Evolutionary conservation across 2,329 filamentous ascomycete genomes (phyloP), one percentile per base, ranked within the genome.

Genomic region (Nothophoma quercina): DNA sequence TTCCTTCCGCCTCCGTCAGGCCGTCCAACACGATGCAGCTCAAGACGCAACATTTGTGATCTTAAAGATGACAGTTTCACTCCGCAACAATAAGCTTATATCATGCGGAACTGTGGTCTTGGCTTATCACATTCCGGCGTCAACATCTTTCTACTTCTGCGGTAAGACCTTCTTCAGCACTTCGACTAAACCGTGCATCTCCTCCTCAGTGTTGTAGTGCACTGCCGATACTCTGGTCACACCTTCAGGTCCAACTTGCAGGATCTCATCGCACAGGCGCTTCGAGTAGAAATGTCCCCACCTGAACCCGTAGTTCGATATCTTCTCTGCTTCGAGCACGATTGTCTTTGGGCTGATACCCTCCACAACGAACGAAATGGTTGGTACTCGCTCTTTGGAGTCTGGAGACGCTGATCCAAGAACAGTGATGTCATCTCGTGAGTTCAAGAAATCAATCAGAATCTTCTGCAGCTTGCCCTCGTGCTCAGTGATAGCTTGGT

Each of bases 241-340:
- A 0, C 87, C 88, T 59, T 89, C 81, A 7, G 81, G 77, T 0
- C 77, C 80, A 41, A 89, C 71, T 0, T 79, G 79, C 29, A 90
- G 66, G 0, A 89, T 75, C 2, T 88, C 83, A 51, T 83, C 76
- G 10, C 83, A 77, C 58, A 90, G 67, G 13, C 88, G 76, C 61
- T 88, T 83, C 10, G 83, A 86, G 70, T 91, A 91, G 62, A 91
- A 90, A 35, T 83, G 78, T 0, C 88, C 88, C 81, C 83, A 88
- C 39, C 87, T 77, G 54, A 89, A 84, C 0, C 85, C 87, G 69
- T 84, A 85, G 16, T 81, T 74, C 1, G 82, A 83, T 16, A 78
- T 76, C 33, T 77, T 77, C 72, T 90, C 87, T 1, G 89, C 82
- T 12, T 79, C 78, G 56, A 86, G 83, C 5, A 90, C 85, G 0